Evolutionary conservation across 2,329 filamentous ascomycete genomes (phyloP).

Genomic region (Torrubiella hemipterigena): DNA sequence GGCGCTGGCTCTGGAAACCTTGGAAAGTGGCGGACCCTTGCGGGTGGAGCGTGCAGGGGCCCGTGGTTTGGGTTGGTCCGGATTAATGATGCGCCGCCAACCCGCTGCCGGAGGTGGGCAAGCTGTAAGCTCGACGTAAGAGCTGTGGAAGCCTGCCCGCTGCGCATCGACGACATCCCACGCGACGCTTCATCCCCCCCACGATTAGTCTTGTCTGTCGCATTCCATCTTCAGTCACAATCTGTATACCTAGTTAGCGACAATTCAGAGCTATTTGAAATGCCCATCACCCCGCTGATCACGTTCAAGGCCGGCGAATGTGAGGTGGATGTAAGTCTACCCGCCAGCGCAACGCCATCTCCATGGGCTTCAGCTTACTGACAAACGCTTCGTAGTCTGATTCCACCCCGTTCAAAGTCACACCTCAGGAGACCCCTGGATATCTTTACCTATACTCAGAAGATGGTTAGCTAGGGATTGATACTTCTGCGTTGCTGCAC

Average conservation of each 20-base stretch:
- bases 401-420: constrained; percentile 57
- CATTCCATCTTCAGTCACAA: no score
- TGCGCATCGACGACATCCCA: no score
- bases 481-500: neutral
- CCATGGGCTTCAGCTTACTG: constrained; percentile 8
- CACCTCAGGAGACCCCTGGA: constrained; percentile 59
- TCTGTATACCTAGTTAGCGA: no score
- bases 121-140: constrained; percentile 21
- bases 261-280: constrained; percentile 22
- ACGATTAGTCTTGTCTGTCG: no score
- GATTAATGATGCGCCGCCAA: constrained; percentile 10
- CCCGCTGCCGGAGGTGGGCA: constrained; percentile 1
- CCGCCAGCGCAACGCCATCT: neutral
- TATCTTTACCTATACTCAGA: constrained; percentile 89
- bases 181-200: no score
- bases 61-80: constrained; percentile 5
- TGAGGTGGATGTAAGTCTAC: constrained; percentile 60
- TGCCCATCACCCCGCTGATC: constrained; percentile 79
- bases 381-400: constrained; percentile 20
- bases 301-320: constrained; percentile 95
- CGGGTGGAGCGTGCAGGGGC: constrained; percentile 1
- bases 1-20: constrained; percentile 9
- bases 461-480: constrained; percentile 50
- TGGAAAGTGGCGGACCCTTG: neutral
- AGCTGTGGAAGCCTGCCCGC: constrained; percentile 22